Evolutionary conservation across 2,329 filamentous ascomycete genomes (phyloP), one percentile per base, ranked within the genome.

Genomic region (Cryphonectria naterciae): DNA sequence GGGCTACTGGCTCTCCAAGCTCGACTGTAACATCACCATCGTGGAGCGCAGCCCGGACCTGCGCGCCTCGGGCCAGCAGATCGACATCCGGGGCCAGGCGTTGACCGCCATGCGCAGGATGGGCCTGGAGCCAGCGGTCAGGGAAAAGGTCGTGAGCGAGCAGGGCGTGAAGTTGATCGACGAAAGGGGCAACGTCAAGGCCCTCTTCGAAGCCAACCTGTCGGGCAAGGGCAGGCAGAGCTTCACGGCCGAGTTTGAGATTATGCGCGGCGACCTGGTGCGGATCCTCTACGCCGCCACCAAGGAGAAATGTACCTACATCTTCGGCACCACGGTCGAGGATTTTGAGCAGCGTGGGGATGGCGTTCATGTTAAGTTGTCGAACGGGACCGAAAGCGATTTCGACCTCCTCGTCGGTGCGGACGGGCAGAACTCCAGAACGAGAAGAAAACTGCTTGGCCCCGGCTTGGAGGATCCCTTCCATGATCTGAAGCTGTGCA

Each of bases 191-290:
- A 77, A 75, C 0, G 67, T 75, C 2, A 76, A 78, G 58, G 87
- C 83, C n/a, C 78, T 76, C 5, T 79, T 86, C 61, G 75, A 75
- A 32, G 78, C 78, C 46, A 82, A 83, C 73, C 78, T 79, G 65
- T 77, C 82, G 0, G 84, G 83, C 4, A 78, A 81, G 67, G 82
- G 83, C 0, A 75, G 74, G 43, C 84, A 87, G 74, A 79, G 78
- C 11, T 77, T 88, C 37, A 87, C 85, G 0, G 85, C 83, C 71
- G 88, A 91, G 69, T 89, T 83, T 71, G 88, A 91, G 78, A 86
- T 91, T 65, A 86, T 91, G 82, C 81, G 88, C 11, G 87, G 85
- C 0, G 85, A 89, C 67, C 75, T 91, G n/a, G 83, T 83, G 4
- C 77, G 79, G 15, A 79, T 89, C 2, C 76, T 90, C 1, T 85